phyloP scores from a whole-genome alignment of 768 basidiomycete genomes.

The Serendipita sp. region DNA sequence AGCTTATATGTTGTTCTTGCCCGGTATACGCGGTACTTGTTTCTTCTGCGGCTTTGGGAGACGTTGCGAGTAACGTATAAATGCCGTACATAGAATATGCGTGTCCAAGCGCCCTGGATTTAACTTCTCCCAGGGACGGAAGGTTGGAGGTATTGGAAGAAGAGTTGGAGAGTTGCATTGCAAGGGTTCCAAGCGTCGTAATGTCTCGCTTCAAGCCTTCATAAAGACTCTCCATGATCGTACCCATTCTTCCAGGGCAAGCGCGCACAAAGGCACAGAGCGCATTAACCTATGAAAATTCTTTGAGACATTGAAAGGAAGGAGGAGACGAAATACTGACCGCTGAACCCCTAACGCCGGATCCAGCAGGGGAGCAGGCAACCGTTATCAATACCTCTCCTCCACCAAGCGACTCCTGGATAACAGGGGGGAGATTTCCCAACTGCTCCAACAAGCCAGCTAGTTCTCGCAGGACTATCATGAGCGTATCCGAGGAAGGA shows the following conservation, averaged over 20 bases:
- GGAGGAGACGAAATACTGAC: background rate
- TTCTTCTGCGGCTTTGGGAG: slow-evolving; percentile 24
- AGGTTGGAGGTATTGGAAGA: background rate
- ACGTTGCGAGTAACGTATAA: slow-evolving; percentile 92
- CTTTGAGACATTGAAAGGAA: background rate
- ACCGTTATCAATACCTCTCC: background rate
- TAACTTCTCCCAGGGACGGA: slow-evolving; percentile 33
- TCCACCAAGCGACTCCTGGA: slow-evolving; percentile 34
- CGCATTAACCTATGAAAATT: background rate
- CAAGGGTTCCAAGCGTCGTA: slow-evolving; percentile 50
- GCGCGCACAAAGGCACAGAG: slow-evolving; percentile 1
- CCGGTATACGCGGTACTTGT: background rate
- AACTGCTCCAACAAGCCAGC: slow-evolving; percentile 75
- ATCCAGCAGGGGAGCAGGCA: background rate
- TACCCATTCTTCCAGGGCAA: background rate
- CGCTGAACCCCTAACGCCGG: background rate
- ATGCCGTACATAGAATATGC: slow-evolving; percentile 75
- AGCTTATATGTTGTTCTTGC: slow-evolving; percentile 5
- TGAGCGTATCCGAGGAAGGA: slow-evolving; percentile 49
- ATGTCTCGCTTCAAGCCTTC: slow-evolving; percentile 79
- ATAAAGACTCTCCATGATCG: background rate
- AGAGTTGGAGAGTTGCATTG: slow-evolving; percentile 27
- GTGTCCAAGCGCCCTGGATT: slow-evolving; percentile 62
- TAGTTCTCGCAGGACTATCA: slow-evolving; percentile 65
- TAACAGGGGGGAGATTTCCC: slow-evolving; percentile 79